Percentiles rank a stretch among this genome's conserved stretches.
phyloP scores from a whole-genome alignment of 495 filamentous ascomycete species.

The Podospora bellae-mahoneyi region DNA sequence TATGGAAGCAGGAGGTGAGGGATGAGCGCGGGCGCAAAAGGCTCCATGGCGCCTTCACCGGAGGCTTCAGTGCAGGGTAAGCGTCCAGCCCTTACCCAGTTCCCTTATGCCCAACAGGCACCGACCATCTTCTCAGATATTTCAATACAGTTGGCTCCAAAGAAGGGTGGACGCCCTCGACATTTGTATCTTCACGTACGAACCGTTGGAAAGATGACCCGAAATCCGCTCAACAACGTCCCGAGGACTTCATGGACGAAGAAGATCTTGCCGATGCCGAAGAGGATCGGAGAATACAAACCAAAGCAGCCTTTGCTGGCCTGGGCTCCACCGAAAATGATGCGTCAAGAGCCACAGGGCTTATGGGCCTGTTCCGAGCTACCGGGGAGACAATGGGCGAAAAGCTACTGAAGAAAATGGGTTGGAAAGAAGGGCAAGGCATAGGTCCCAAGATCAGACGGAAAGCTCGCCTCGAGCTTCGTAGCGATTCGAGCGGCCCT shows the following conservation, averaged over 20 bases:
- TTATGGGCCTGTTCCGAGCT: constrained; percentile 72
- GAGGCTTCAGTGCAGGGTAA: constrained; percentile 94
- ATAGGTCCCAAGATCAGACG: constrained; percentile 85
- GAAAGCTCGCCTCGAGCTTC: constrained; percentile 62
- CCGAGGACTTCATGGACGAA: constrained; percentile 98
- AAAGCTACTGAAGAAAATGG: constrained; percentile 87
- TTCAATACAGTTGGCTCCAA: constrained; percentile 98
- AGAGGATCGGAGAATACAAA: constrained; percentile 70
- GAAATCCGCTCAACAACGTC: constrained; percentile 54
- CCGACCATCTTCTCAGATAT: constrained; percentile 55
- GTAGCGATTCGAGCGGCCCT: constrained; percentile 40
- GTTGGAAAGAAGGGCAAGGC: constrained; percentile 92
- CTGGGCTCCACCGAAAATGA: constrained; percentile 67
- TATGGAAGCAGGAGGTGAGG: constrained; percentile 96
- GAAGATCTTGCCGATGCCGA: constrained; percentile 88
- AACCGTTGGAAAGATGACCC: constrained; percentile 68
- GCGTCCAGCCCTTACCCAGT: constrained; percentile 17
- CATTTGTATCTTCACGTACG: constrained; percentile 85
- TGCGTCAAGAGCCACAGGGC: constrained; percentile 46
- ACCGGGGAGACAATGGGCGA: constrained; percentile 86
- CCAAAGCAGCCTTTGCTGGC: constrained; percentile 66
- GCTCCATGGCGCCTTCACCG: constrained; percentile 93
- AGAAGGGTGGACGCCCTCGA: constrained; percentile 92
- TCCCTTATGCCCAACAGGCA: neutral
- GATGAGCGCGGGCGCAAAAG: constrained; percentile 91